Evolutionary conservation across 75 land plant species (phyloP), one percentile per base, ranked within the genome.

Genomic region (Selaginella tamariscina): DNA sequence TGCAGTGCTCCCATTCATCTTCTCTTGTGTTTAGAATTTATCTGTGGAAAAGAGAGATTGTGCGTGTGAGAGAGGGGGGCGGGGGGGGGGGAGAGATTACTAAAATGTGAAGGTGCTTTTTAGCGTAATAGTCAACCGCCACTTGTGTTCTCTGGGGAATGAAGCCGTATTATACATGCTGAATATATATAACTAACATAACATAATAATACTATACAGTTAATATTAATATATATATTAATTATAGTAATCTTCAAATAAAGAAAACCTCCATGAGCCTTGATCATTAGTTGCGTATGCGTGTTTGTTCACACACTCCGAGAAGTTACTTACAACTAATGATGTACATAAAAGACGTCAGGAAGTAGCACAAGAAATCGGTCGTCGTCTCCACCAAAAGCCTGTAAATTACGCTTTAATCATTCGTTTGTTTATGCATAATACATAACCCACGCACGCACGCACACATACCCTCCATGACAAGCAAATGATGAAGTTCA

Each of bases 21-120:
- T 94, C 96, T 64, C 98, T 80, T 29, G 89, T 83, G 99, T 95
- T 78, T 95, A 96, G 68, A 95, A 95, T 77, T 95, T 96, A 81
- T 95, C 93, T 91, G 82, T 39, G 5, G 5, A 39, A 15, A 39
- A 15, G 15, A 5, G 49, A 15, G 15, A 5, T 5, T 5, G 5
- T 39, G 5, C 15, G 49, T 5, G 49, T 5, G 11, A 5, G 5
- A 5, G 49, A 5, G 11, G n/a, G n/a, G n/a, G n/a, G n/a, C n/a
- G n/a, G n/a, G n/a, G n/a, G n/a, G n/a, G n/a, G n/a, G n/a, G 32
- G 29, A 32, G 29, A 75, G 86, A 71, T 75, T 85, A 92, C 99
- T 80, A 95, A 95, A 71, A 95, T 74, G 72, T 95, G 90, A 30
- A 95, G 70, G 71, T 95, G 96, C 27, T 79, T 91, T 70, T 80